Evolutionary conservation across 1,139 yeast genomes (phyloP).

Genomic region (Geotrichum histeridarum): DNA sequence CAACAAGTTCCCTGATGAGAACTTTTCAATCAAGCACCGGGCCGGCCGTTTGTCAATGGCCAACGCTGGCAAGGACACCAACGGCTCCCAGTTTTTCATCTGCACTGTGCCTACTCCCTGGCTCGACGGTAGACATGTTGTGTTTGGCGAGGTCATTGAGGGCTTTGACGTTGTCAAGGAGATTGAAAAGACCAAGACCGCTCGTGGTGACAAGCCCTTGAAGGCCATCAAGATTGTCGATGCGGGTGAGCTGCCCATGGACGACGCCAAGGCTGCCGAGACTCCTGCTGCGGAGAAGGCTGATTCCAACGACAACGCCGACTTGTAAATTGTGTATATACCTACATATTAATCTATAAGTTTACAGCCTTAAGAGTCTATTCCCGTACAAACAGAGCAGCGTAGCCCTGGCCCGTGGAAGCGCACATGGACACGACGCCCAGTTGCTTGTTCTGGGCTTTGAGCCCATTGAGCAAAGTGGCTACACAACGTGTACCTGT

Average conservation of each 20-base stretch:
- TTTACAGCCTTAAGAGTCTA: not conserved
- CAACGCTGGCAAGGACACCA: conserved; percentile 93
- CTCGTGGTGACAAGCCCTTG: conserved; percentile 61
- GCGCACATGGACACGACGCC: conserved; percentile 45
- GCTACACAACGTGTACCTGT: conserved; percentile 41
- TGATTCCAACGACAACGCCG: conserved; percentile 25
- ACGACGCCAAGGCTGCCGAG: conserved; percentile 10
- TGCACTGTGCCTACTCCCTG: conserved; percentile 87
- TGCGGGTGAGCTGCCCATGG: conserved; percentile 60
- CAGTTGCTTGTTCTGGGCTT: conserved; percentile 34
- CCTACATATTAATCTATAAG: not conserved
- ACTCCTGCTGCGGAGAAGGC: conserved; percentile 15
- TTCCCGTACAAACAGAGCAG: conserved; percentile 40
- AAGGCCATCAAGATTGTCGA: conserved; percentile 67
- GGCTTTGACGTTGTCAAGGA: conserved; percentile 78
- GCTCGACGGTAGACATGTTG: conserved; percentile 95
- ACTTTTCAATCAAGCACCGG: conserved; percentile 75
- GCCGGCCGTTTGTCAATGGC: conserved; percentile 84
- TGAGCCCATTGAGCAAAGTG: conserved; percentile 39
- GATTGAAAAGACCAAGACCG: conserved; percentile 71
- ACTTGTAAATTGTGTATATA: conserved; percentile 11
- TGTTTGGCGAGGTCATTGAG: conserved; percentile 86
- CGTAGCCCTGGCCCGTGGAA: conserved; percentile 45
- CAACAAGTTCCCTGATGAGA: conserved; percentile 80
- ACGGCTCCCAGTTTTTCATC: conserved; percentile 92